These are phyloP conservation scores for Camellia oleifera DNA, from an alignment of 179 eudicot genomes.

Conservation along the genomic window DNA sequence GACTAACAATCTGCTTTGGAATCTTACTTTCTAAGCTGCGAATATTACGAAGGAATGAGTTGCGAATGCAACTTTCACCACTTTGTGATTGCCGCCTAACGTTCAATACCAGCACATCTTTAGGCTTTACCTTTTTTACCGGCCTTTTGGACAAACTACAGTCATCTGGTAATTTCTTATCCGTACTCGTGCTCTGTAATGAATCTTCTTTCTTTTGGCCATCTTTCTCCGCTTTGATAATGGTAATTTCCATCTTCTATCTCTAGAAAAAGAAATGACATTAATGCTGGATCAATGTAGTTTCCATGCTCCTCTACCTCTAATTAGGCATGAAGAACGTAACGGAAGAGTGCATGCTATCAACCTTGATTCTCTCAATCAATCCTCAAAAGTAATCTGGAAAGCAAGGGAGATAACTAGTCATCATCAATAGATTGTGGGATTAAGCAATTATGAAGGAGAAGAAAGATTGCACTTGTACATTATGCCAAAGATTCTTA, in stretches of 20 bases:
- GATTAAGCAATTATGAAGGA: neutral
- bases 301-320: neutral
- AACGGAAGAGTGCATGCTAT: neutral
- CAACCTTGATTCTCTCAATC: neutral
- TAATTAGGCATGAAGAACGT: neutral
- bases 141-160: constrained; percentile 23
- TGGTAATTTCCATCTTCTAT: constrained; percentile 36
- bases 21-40: constrained; percentile 30
- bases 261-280: constrained; percentile 18
- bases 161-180: constrained; percentile 20
- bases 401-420: neutral
- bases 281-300: constrained; percentile 10
- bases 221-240: constrained; percentile 31
- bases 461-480: neutral
- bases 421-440: neutral
- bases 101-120: constrained; percentile 32
- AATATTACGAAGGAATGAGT: constrained; percentile 35
- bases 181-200: constrained; percentile 14
- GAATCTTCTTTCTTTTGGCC: constrained; percentile 26
- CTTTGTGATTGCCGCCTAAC: constrained; percentile 27
- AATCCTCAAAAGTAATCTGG: constrained; percentile 19
- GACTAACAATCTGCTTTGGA: constrained; percentile 59
- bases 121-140: constrained; percentile 30
- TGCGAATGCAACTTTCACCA: constrained; percentile 37
- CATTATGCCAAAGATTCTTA: neutral